These are phyloP conservation scores for Mycena capillaripes DNA, from an alignment of 768 basidiomycete genomes.

Conservation along the genomic window DNA sequence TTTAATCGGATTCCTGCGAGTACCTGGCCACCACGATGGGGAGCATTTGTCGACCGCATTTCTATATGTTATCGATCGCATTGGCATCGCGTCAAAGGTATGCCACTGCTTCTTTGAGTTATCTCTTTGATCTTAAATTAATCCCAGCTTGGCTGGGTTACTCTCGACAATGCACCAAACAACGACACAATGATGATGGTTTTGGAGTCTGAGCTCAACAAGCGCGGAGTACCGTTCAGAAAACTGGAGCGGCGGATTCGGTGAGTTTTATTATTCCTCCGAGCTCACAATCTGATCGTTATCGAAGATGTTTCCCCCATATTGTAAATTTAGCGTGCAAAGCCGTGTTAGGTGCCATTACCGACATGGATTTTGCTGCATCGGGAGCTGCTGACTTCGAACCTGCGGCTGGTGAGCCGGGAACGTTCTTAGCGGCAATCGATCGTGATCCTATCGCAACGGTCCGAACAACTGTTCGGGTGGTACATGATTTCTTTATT, in stretches of 20 bases:
- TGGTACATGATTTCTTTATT: conserved; percentile 19
- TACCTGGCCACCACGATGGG: too few relatives aligned
- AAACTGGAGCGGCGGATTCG: conserved; percentile 16
- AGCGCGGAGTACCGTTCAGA: conserved; percentile 6
- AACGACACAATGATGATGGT: conserved; percentile 27
- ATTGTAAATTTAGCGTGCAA: too few relatives aligned
- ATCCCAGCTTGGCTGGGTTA: conserved; percentile 28
- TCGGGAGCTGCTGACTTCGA: conserved; percentile 22
- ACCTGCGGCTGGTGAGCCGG: conserved; percentile 6
- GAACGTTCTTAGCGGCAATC: neutral
- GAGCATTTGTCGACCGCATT: too few relatives aligned
- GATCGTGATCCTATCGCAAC: conserved; percentile 22
- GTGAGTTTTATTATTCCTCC: too few relatives aligned
- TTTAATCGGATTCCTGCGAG: too few relatives aligned
- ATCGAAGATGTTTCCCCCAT: too few relatives aligned
- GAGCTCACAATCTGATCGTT: too few relatives aligned
- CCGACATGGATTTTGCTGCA: too few relatives aligned
- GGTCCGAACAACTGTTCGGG: conserved; percentile 19
- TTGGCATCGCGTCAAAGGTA: too few relatives aligned
- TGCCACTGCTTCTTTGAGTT: conserved; percentile 54
- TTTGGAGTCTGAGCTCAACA: neutral
- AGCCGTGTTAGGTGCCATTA: too few relatives aligned
- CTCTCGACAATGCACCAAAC: conserved; percentile 25
- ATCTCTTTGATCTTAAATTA: neutral
- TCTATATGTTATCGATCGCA: too few relatives aligned